Percentiles rank a stretch among this genome's conserved stretches.
These are phyloP conservation scores for Cyberlindnera galapagoensis DNA, from an alignment of 805 yeast species.

Conservation along the genomic window DNA sequence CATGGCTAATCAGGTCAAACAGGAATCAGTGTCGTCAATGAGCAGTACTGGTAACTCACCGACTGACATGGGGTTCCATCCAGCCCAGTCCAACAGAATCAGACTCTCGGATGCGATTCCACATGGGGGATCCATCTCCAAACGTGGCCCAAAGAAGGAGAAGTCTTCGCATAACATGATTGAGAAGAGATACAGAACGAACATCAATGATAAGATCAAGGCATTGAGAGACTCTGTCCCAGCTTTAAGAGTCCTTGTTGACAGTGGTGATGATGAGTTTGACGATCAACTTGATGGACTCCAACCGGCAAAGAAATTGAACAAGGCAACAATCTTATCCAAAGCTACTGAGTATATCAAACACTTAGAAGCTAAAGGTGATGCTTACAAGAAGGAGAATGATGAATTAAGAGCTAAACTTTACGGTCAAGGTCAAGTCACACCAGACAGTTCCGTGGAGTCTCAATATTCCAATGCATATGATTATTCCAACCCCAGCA, in stretches of 20 bases:
- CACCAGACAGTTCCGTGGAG: constrained; percentile 17
- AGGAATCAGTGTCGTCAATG: constrained; percentile 12
- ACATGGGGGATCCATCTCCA: constrained; percentile 17
- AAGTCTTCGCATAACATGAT: constrained; percentile 65
- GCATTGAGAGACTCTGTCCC: constrained; percentile 64
- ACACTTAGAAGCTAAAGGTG: constrained; percentile 62
- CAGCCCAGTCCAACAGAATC: neutral
- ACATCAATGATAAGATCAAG: constrained; percentile 61
- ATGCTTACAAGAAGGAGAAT: constrained; percentile 41
- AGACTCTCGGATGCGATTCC: constrained; percentile 22
- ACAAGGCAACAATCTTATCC: constrained; percentile 69
- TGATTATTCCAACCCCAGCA: too few relatives aligned
- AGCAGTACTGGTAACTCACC: constrained; percentile 3
- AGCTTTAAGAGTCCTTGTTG: constrained; percentile 41
- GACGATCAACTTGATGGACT: constrained; percentile 68
- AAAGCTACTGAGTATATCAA: constrained; percentile 75
- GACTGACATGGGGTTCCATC: neutral
- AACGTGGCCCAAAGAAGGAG: constrained; percentile 32
- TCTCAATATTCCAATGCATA: constrained; percentile 10
- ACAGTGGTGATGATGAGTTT: constrained; percentile 48
- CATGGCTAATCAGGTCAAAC: constrained; percentile 6
- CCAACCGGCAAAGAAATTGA: constrained; percentile 68
- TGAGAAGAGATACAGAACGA: constrained; percentile 66
- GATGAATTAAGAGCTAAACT: constrained; percentile 28
- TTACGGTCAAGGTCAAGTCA: constrained; percentile 15